These are phyloP conservation scores for Avena eriantha DNA, from an alignment of 176 grass and related monocot species.

Conservation along the genomic window DNA sequence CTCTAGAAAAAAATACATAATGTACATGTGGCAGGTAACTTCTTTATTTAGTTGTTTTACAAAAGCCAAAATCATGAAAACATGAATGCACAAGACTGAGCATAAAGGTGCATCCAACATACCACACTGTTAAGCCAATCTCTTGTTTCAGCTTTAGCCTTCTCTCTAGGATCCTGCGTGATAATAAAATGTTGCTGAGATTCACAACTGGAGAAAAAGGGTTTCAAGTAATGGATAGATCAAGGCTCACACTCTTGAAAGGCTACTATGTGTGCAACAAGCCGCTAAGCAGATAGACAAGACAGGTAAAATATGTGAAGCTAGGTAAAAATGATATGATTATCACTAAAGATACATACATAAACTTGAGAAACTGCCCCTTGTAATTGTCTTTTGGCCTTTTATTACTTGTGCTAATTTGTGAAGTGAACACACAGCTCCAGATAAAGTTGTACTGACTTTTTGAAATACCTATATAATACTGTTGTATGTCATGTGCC, in stretches of 20 bases:
- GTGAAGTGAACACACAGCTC: neutral
- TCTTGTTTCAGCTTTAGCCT: slow-evolving; percentile 96
- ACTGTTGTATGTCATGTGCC: neutral
- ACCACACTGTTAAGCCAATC: slow-evolving; percentile 99
- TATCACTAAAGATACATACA: neutral
- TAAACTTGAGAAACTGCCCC: neutral
- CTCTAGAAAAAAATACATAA: neutral
- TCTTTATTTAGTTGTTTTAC: neutral
- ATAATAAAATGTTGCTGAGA: slow-evolving; percentile 34
- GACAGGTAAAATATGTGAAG: neutral
- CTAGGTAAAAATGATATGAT: neutral
- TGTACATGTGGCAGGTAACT: slow-evolving; percentile 9
- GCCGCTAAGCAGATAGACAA: neutral
- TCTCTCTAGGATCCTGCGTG: slow-evolving; percentile 91
- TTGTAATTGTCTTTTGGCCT: neutral
- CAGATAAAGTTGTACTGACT: neutral
- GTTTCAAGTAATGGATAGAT: neutral
- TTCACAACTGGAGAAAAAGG: slow-evolving; percentile 31
- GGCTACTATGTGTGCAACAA: neutral
- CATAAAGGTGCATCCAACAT: slow-evolving; percentile 50
- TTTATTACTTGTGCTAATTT: slow-evolving; percentile 18
- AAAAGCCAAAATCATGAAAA: slow-evolving; percentile 24
- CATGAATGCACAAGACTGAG: neutral
- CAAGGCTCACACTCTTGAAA: slow-evolving; percentile 17
- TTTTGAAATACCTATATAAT: neutral